Conservation (phyloP, 805 yeast genomes). For the Candida insectalens region DNA sequence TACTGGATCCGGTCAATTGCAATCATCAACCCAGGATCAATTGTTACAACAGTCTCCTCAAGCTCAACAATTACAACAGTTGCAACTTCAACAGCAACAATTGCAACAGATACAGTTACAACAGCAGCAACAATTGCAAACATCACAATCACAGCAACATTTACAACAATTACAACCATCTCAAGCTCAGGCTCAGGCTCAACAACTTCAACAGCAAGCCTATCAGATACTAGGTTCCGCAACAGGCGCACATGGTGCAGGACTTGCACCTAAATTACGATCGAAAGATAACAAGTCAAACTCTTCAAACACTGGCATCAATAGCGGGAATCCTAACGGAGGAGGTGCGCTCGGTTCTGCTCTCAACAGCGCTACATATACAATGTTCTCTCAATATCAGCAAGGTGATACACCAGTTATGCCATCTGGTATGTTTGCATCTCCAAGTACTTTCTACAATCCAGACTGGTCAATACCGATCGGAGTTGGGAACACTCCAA, state of each 20-base stretch:
- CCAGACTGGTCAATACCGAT: constrained; percentile 43
- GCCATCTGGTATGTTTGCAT: constrained; percentile 59
- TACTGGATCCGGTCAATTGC: not conserved
- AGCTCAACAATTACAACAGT: constrained; percentile 14
- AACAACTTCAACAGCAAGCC: constrained; percentile 1
- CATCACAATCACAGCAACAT: constrained; percentile 1
- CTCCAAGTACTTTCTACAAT: constrained; percentile 69
- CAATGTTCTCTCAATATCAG: not conserved
- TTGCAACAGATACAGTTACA: constrained; percentile 12
- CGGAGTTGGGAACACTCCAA: constrained; percentile 34
- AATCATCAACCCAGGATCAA: no score
- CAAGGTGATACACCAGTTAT: constrained; percentile 57
- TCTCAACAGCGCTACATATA: no score
- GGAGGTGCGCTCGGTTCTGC: no score
- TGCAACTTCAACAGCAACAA: constrained; percentile 15
- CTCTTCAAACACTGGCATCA: no score
- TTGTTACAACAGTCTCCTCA: constrained; percentile 5
- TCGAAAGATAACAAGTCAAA: no score
- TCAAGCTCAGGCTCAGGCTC: constrained; percentile 1
- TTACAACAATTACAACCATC: not conserved
- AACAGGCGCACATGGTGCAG: constrained; percentile 7
- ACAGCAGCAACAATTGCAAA: constrained; percentile 8
- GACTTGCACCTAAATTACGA: constrained; percentile 1
- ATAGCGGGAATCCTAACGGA: no score
- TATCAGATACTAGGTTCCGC: constrained; percentile 10